phyloP scores from a whole-genome alignment of 2,329 filamentous ascomycete genomes.

The Colletotrichum ledebouriae region DNA sequence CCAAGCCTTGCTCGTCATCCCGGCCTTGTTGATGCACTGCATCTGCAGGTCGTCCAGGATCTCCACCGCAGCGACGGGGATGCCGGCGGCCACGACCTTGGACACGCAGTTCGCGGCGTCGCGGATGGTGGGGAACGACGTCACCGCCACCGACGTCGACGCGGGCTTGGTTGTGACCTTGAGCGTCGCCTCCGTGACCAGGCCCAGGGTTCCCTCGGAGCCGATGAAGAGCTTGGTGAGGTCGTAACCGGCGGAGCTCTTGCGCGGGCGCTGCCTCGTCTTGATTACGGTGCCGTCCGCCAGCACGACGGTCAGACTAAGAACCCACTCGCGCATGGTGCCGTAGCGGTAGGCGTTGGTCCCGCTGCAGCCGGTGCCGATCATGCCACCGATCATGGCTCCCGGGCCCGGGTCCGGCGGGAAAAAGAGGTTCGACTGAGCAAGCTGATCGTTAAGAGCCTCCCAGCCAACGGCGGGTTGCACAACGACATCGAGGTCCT shows the following conservation, averaged over 20 bases:
- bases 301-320: slow-evolving; percentile 87
- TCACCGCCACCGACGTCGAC: slow-evolving; percentile 84
- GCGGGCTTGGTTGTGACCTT: slow-evolving; percentile 87
- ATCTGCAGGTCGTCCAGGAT: slow-evolving; percentile 95
- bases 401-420: slow-evolving; percentile 92
- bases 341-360: slow-evolving; percentile 95
- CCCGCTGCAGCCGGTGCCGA: slow-evolving; percentile 79
- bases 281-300: slow-evolving; percentile 92
- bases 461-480: slow-evolving; percentile 92
- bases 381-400: slow-evolving; percentile 92
- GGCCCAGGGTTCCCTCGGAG: slow-evolving; percentile 89
- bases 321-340: slow-evolving; percentile 95
- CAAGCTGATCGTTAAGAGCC: slow-evolving; percentile 82
- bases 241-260: slow-evolving; percentile 93
- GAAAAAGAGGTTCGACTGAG: slow-evolving; percentile 84
- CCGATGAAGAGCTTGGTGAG: slow-evolving; percentile 91
- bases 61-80: slow-evolving; percentile 92
- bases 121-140: slow-evolving; percentile 69
- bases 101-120: slow-evolving; percentile 84
- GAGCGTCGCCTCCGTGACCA: slow-evolving; percentile 91
- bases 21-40: slow-evolving; percentile 74
- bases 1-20: slow-evolving; percentile 76
- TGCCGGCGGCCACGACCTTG: slow-evolving; percentile 81
- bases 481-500: slow-evolving; percentile 81
- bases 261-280: slow-evolving; percentile 88